A percentile compares a stretch with the other conserved stretches of the same genome.
phyloP scores from a whole-genome alignment of 2,329 filamentous ascomycete genomes.

The Sporothrix humicola region DNA sequence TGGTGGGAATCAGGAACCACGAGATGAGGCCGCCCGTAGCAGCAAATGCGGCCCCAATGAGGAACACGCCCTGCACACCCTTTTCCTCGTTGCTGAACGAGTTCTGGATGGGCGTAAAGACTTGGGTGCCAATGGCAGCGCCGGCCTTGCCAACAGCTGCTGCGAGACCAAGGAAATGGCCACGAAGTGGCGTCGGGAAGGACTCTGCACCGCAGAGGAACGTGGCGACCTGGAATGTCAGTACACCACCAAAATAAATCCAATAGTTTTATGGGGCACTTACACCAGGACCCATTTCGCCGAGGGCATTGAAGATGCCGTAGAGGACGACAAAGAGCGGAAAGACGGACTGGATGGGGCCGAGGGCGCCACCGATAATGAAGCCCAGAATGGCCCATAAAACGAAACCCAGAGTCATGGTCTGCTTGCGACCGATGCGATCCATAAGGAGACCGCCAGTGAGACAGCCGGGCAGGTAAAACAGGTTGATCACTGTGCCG shows the following conservation, averaged over 20 bases:
- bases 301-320: constrained; percentile 55
- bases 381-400: constrained; percentile 55
- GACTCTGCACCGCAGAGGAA: constrained; percentile 17
- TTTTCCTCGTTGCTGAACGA: constrained; percentile 44
- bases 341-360: constrained; percentile 53
- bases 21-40: constrained; percentile 52
- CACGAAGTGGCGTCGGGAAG: background rate
- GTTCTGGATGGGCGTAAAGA: constrained; percentile 58
- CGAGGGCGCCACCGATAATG: constrained; percentile 55
- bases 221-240: background rate
- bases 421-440: constrained; percentile 55
- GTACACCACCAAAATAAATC: too few relatives aligned
- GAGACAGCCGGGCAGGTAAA: constrained; percentile 56
- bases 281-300: constrained; percentile 57
- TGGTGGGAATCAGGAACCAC: constrained; percentile 54
- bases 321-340: constrained; percentile 59
- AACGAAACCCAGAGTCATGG: constrained; percentile 57
- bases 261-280: background rate
- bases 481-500: constrained; percentile 56
- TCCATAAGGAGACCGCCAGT: constrained; percentile 56
- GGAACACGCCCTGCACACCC: constrained; percentile 4
- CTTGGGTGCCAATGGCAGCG: constrained; percentile 55
- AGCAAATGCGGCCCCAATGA: constrained; percentile 53
- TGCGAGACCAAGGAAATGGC: constrained; percentile 45
- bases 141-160: constrained; percentile 57